A percentile compares a stretch with the other conserved stretches of the same genome.
phyloP scores from a whole-genome alignment of 176 grass and related monocot genomes.

The Pharus latifolius region DNA sequence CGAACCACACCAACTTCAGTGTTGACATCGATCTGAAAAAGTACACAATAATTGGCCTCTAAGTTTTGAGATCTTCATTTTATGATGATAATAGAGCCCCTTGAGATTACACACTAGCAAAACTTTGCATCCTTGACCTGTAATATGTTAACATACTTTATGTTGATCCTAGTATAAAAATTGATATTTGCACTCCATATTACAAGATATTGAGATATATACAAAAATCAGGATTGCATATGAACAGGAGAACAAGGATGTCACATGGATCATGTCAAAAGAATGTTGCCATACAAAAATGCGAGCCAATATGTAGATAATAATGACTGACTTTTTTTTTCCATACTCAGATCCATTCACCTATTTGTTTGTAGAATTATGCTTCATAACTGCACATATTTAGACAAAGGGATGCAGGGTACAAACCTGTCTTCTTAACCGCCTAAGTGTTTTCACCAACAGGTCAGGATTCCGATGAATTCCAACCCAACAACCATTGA shows the following conservation, averaged over 20 bases:
- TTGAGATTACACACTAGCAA: neutral
- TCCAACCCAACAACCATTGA: constrained; percentile 95
- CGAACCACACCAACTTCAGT: constrained; percentile 97
- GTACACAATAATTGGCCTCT: neutral
- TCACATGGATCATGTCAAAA: neutral
- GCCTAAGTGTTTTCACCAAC: constrained; percentile 74
- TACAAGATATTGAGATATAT: neutral
- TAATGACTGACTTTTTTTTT: neutral
- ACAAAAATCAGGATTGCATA: neutral
- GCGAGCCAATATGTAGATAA: neutral
- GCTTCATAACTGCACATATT: neutral
- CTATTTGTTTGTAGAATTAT: neutral
- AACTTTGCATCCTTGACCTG: neutral
- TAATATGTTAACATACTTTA: neutral
- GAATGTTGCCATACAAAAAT: neutral
- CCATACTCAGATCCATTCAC: neutral
- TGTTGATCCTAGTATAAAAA: neutral
- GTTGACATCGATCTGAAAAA: constrained; percentile 88
- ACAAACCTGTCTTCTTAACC: constrained; percentile 83
- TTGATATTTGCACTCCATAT: neutral
- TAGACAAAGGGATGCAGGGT: neutral
- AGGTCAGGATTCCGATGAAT: constrained; percentile 83
- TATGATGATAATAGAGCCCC: too few relatives aligned
- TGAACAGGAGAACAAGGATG: neutral
- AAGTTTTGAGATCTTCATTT: constrained; percentile 9